Conservation (phyloP, 2,329 filamentous ascomycete species). For the Leptographium radiaticola region DNA sequence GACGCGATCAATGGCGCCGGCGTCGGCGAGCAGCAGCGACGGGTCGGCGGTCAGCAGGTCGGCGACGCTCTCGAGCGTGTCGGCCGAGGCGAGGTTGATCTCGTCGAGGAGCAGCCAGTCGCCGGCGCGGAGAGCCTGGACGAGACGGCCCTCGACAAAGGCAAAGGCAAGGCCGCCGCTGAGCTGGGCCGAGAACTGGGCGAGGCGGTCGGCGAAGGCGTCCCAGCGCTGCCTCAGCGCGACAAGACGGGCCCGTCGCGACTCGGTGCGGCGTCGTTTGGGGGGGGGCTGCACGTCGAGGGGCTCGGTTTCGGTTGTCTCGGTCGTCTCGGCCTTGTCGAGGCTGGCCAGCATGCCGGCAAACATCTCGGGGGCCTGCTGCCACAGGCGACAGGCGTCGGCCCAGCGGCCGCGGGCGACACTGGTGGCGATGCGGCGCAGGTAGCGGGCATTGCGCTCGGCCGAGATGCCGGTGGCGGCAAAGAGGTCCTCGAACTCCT, state of each 20-base stretch:
- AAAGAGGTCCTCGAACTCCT: constrained; percentile 88
- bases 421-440: constrained; percentile 67
- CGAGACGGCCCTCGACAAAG: constrained; percentile 90
- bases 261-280: constrained; percentile 40
- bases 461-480: constrained; percentile 70
- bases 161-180: constrained; percentile 78
- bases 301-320: constrained; percentile 24
- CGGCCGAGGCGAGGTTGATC: constrained; percentile 89
- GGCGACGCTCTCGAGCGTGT: constrained; percentile 86
- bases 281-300: constrained; percentile 3
- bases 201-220: constrained; percentile 58
- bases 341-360: constrained; percentile 51
- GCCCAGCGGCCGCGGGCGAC: constrained; percentile 76
- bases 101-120: constrained; percentile 97
- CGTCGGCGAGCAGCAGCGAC: constrained; percentile 82
- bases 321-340: constrained; percentile 26
- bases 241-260: constrained; percentile 33
- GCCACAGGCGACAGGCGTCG: constrained; percentile 76
- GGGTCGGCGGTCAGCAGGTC: constrained; percentile 68
- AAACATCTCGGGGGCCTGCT: constrained; percentile 80
- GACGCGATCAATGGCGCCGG: constrained; percentile 82
- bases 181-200: constrained; percentile 70
- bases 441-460: constrained; percentile 76
- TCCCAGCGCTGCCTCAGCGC: constrained; percentile 61
- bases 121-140: constrained; percentile 89